phyloP scores from a whole-genome alignment of 768 basidiomycete genomes.

The Pisolithus marmoratus region DNA sequence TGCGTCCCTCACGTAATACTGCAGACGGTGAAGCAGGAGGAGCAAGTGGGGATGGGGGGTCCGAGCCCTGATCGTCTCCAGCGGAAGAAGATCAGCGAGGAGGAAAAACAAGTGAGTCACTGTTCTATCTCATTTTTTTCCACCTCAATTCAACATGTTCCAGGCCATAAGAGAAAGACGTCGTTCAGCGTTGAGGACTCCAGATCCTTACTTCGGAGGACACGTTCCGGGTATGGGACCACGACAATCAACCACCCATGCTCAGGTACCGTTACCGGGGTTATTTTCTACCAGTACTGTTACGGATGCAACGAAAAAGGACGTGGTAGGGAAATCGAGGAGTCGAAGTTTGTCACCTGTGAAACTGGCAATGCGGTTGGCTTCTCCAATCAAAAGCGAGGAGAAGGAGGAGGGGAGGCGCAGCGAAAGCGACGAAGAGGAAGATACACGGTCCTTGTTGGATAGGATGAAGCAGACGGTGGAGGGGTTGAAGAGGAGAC shows the following conservation, averaged over 20 bases:
- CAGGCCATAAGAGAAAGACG: conserved; percentile 61
- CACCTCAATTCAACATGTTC: neutral
- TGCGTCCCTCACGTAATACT: neutral
- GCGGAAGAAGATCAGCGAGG: conserved; percentile 7
- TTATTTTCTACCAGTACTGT: neutral
- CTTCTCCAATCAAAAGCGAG: conserved; percentile 9
- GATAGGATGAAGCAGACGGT: conserved; percentile 34
- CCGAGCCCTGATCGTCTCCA: too few species aligned
- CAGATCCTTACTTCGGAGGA: conserved; percentile 45
- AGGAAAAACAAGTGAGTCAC: conserved; percentile 11
- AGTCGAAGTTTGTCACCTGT: conserved; percentile 4
- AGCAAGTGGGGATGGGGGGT: neutral
- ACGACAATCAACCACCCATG: conserved; percentile 15
- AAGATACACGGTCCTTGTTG: conserved; percentile 30
- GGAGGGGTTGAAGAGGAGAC: conserved; percentile 30
- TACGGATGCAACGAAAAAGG: too few species aligned
- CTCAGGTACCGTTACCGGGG: conserved; percentile 1
- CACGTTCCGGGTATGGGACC: conserved; percentile 48
- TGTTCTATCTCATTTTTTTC: neutral
- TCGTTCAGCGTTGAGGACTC: conserved; percentile 47
- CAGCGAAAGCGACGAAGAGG: conserved; percentile 23
- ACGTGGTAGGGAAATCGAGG: too few species aligned
- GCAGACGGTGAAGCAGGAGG: conserved; percentile 5
- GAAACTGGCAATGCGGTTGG: neutral
- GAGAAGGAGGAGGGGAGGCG: neutral